phyloP scores from a whole-genome alignment of 2,329 filamentous ascomycete species.

The Penicillium aurantiogriseum region DNA sequence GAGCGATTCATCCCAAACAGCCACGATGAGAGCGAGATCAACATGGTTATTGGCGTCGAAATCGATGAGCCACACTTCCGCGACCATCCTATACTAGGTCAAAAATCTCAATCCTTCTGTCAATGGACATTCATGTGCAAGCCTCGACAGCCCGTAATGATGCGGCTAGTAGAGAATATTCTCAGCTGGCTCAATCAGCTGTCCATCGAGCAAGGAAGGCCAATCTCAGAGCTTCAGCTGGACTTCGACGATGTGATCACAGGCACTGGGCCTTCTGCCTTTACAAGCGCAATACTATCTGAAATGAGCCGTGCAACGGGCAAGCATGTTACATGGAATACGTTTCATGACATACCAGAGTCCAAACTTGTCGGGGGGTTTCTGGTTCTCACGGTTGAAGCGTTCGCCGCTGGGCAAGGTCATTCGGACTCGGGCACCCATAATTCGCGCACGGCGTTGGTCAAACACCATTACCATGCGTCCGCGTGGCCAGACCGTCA shows the following conservation, averaged over 20 bases:
- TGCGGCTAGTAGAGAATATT: slow-evolving; percentile 66
- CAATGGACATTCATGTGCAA: slow-evolving; percentile 75
- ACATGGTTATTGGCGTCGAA: slow-evolving; percentile 69
- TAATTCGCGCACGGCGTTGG: slow-evolving; percentile 62
- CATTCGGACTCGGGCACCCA: slow-evolving; percentile 72
- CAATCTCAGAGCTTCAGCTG: slow-evolving; percentile 61
- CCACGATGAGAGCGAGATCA: slow-evolving; percentile 63
- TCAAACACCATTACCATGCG: slow-evolving; percentile 73
- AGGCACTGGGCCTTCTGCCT: slow-evolving; percentile 70
- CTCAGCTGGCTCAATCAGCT: slow-evolving; percentile 64
- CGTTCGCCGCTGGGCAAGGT: slow-evolving; percentile 70
- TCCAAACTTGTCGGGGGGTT: slow-evolving; percentile 64
- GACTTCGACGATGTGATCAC: slow-evolving; percentile 72
- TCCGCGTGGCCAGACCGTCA: slow-evolving; percentile 67
- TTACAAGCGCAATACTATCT: slow-evolving; percentile 63
- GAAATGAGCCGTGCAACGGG: slow-evolving; percentile 58
- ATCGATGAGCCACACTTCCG: slow-evolving; percentile 67
- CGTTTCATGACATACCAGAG: slow-evolving; percentile 65
- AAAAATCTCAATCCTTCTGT: slow-evolving; percentile 68
- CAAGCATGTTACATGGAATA: slow-evolving; percentile 57
- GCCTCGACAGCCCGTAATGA: slow-evolving; percentile 65
- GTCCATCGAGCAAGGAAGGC: slow-evolving; percentile 57
- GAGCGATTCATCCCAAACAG: slow-evolving; percentile 62
- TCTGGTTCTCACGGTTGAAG: slow-evolving; percentile 67
- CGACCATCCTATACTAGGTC: slow-evolving; percentile 64